A percentile compares a stretch with the other conserved stretches of the same genome.
phyloP scores from a whole-genome alignment of 2,329 filamentous ascomycete genomes.

The Purpureocillium lavendulum region DNA sequence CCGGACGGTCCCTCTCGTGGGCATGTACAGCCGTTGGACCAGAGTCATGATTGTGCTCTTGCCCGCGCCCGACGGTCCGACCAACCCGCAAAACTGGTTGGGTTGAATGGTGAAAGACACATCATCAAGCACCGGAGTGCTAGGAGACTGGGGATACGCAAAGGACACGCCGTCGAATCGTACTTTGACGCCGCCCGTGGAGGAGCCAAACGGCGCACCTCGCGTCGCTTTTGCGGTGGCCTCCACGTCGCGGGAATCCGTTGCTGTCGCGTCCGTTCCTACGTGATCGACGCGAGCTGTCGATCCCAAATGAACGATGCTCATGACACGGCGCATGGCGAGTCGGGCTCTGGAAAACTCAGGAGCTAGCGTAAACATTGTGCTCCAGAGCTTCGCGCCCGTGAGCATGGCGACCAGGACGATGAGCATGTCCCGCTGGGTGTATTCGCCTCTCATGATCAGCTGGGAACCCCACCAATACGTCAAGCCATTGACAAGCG shows the following conservation, averaged over 20 bases:
- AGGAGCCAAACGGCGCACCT: too few relatives aligned
- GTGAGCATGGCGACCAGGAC: constrained; percentile 54
- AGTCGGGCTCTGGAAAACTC: constrained; percentile 50
- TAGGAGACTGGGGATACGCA: too few relatives aligned
- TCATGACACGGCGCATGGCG: constrained; percentile 39
- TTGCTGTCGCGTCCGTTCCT: too few relatives aligned
- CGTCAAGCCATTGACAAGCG: constrained; percentile 53
- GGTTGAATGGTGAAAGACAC: constrained; percentile 3
- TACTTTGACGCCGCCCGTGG: too few relatives aligned
- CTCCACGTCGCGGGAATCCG: too few relatives aligned
- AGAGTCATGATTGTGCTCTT: constrained; percentile 38
- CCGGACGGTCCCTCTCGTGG: constrained; percentile 37
- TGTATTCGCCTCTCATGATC: constrained; percentile 48
- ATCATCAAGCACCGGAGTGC: not conserved
- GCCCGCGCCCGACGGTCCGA: constrained; percentile 37
- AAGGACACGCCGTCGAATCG: too few relatives aligned
- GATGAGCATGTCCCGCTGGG: constrained; percentile 52
- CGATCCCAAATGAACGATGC: constrained; percentile 15
- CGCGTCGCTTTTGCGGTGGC: too few relatives aligned
- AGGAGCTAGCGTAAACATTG: constrained; percentile 57
- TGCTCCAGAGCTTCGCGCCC: constrained; percentile 52
- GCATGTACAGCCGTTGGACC: constrained; percentile 45
- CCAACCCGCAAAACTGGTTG: constrained; percentile 19
- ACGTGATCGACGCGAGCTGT: not conserved
- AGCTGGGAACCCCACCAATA: constrained; percentile 59